A percentile compares a stretch with the other conserved stretches of the same genome.
phyloP scores from a whole-genome alignment of 306 rosid species.

The apple (Malus domestica) region DNA sequence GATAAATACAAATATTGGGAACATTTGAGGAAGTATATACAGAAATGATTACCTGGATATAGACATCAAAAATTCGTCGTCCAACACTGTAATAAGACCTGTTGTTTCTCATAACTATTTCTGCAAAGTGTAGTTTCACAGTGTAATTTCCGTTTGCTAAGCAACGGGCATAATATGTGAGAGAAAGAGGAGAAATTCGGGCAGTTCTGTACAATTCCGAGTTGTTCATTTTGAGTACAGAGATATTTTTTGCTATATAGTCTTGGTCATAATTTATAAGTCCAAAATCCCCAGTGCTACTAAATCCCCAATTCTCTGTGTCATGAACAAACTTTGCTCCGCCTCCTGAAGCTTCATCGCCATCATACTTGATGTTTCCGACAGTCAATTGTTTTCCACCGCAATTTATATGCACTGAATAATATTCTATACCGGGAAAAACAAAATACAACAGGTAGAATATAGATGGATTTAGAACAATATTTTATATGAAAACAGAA shows the following conservation, averaged over 20 bases:
- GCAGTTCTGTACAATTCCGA: conserved; percentile 38
- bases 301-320: conserved; percentile 36
- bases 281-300: conserved; percentile 51
- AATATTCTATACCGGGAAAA: conserved; percentile 1
- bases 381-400: conserved; percentile 42
- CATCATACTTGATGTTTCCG: conserved; percentile 29
- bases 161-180: conserved; percentile 52
- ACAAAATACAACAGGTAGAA: background rate
- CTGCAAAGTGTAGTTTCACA: conserved; percentile 52
- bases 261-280: conserved; percentile 18
- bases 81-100: conserved; percentile 46
- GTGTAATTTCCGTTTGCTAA: conserved; percentile 53
- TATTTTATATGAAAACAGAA: too few relatives aligned
- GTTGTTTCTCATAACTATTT: conserved; percentile 36
- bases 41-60: conserved; percentile 42
- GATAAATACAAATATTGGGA: background rate
- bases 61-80: conserved; percentile 47
- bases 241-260: conserved; percentile 13
- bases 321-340: conserved; percentile 26
- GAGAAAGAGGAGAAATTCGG: conserved; percentile 42
- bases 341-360: conserved; percentile 39
- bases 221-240: conserved; percentile 20
- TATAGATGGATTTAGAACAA: background rate
- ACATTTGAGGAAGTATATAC: background rate
- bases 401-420: conserved; percentile 46